Evolutionary conservation across 371 early-diverging fungal genomes (phyloP), one percentile per base, ranked within the genome.

Genomic region (Syncephalastrum racemosum): DNA sequence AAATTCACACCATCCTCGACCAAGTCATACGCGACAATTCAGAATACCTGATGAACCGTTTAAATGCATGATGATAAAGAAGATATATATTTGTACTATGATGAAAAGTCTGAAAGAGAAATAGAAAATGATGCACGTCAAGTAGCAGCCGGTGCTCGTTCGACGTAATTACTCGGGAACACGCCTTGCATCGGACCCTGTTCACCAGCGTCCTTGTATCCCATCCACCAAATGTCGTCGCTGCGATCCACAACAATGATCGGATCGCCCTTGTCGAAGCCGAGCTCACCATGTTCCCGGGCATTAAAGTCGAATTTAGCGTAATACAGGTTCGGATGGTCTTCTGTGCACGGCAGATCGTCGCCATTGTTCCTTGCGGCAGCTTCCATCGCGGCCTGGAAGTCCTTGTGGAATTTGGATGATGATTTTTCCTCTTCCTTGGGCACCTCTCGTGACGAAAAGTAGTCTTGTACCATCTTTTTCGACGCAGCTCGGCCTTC

Each of bases 201-300:
- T 8, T 75, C 79, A 49, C 80, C 71, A 56, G 81, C 78, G 46
- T 85, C 80, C 64, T 86, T 81, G 46, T 87, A 84, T 13, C 91
- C 91, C 83, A 88, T 83, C 91, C 91, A 91, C 91, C 91, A 91
- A 46, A 90, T 84, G 67, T 89, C 90, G 64, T 91, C 90, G 55
- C 83, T 87, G 53, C 82, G 78, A 63, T 91, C 91, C 6, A 87
- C 79, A 3, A 91, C 91, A 71, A 90, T 78, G 53, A 91, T 86
- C 0, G 83, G 79, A 62, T 90, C 90, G 19, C 87, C 87, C 14
- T 86, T 84, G 13, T 78, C 69, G 68, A 90, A 89, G 1, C 89
- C 90, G 43, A 91, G 77, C 63, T 91, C 91, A 18, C 90, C 90
- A 18, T 81, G 82, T 59, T 91, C 90, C 25, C 89, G 80, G 25